A percentile compares a stretch with the other conserved stretches of the same genome.
These are phyloP conservation scores for Lithohypha guttulata DNA, from an alignment of 2,329 filamentous ascomycete genomes.

Conservation along the genomic window DNA sequence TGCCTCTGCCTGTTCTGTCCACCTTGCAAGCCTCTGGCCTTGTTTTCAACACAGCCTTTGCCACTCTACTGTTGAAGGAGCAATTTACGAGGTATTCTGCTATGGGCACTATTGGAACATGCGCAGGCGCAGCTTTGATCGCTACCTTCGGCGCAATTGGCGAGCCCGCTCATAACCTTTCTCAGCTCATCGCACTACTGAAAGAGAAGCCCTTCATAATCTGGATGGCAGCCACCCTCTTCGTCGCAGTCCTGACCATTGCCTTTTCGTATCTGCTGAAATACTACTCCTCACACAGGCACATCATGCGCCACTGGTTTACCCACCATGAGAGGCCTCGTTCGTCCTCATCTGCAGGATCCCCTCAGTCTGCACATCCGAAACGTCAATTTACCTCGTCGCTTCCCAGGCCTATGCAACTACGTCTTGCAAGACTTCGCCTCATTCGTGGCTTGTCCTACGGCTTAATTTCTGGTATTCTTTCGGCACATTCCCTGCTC, in stretches of 20 bases:
- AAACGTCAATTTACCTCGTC: constrained; percentile 29
- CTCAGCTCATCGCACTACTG: constrained; percentile 68
- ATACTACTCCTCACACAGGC: constrained; percentile 20
- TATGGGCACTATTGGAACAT: constrained; percentile 78
- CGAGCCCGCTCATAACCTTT: constrained; percentile 78
- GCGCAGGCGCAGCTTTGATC: constrained; percentile 78
- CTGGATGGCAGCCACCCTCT: constrained; percentile 75
- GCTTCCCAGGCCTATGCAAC: constrained; percentile 27
- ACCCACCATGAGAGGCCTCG: constrained; percentile 17
- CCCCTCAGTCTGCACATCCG: constrained; percentile 16
- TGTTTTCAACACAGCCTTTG: constrained; percentile 98
- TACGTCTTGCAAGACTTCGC: constrained; percentile 52
- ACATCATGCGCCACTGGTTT: constrained; percentile 16
- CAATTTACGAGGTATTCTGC: constrained; percentile 92
- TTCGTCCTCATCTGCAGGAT: constrained; percentile 11
- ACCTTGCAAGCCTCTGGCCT: constrained; percentile 91
- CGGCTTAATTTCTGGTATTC: constrained; percentile 78
- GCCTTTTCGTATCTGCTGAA: constrained; percentile 42
- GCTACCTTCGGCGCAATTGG: constrained; percentile 89
- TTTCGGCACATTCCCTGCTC: constrained; percentile 86
- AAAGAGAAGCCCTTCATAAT: constrained; percentile 64
- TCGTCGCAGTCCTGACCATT: constrained; percentile 61
- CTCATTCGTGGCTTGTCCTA: constrained; percentile 75
- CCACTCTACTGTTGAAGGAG: constrained; percentile 81
- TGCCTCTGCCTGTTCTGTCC: constrained; percentile 86